These are phyloP conservation scores for Hypoxylon sp. DNA, from an alignment of 2,329 filamentous ascomycete species.

Conservation along the genomic window DNA sequence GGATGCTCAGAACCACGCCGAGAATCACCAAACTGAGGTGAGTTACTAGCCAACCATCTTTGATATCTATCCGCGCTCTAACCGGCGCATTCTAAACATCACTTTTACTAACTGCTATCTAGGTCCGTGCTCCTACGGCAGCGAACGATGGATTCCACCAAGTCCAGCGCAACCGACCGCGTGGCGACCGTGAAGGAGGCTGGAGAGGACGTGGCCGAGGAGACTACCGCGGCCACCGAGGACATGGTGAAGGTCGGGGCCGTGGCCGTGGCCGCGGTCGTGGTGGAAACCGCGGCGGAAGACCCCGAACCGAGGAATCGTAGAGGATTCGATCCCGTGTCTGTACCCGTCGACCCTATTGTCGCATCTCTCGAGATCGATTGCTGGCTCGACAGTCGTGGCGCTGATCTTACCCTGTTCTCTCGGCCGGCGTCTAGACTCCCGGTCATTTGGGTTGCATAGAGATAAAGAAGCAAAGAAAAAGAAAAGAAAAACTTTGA, in stretches of 20 bases:
- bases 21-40: constrained; percentile 63
- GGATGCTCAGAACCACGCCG: constrained; percentile 86
- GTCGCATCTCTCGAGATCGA: constrained; percentile 39
- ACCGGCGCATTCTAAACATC: constrained; percentile 17
- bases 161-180: constrained; percentile 54
- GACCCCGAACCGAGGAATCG: constrained; percentile 52
- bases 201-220: constrained; percentile 53
- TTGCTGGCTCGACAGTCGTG: constrained; percentile 39
- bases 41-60: constrained; percentile 42
- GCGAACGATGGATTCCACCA: constrained; percentile 55
- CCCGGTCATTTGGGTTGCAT: constrained; percentile 20
- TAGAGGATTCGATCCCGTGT: constrained; percentile 51
- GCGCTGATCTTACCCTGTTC: constrained; percentile 27
- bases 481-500: constrained; percentile 5
- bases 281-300: constrained; percentile 46
- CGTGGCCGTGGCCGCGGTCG: constrained; percentile 51
- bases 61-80: not conserved
- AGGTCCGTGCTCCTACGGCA: constrained; percentile 48
- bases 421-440: constrained; percentile 18
- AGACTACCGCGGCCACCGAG: constrained; percentile 52
- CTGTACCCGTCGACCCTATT: constrained; percentile 40
- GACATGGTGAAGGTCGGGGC: constrained; percentile 52
- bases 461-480: constrained; percentile 1
- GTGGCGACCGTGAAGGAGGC: constrained; percentile 53
- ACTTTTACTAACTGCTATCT: constrained; percentile 33